A percentile compares a stretch with the other conserved stretches of the same genome.
phyloP scores from a whole-genome alignment of 2,329 filamentous ascomycete species.

The Pseudogymnoascus sp. region DNA sequence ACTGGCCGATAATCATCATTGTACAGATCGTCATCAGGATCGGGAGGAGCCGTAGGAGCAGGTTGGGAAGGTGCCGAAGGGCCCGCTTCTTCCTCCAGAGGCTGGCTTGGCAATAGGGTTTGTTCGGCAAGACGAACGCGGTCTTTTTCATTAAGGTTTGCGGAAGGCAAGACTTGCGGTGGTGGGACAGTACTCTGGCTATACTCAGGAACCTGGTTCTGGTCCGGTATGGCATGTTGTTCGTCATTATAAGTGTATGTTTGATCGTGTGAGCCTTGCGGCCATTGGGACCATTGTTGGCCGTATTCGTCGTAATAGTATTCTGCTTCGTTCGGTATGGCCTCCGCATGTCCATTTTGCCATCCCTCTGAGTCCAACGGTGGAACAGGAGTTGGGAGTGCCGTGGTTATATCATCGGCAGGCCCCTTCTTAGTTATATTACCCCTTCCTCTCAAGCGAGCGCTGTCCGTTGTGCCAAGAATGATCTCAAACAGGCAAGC shows the following conservation, averaged over 20 bases:
- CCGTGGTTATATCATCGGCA: slow-evolving; percentile 3
- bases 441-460: slow-evolving; percentile 26
- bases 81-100: slow-evolving; percentile 37
- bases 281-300: not conserved
- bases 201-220: slow-evolving; percentile 26
- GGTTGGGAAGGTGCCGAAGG: slow-evolving; percentile 34
- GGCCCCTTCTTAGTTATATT: slow-evolving; percentile 14
- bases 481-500: slow-evolving; percentile 78
- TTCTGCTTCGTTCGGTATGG: not conserved
- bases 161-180: slow-evolving; percentile 52
- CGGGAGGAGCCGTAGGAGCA: slow-evolving; percentile 17
- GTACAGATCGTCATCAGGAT: slow-evolving; percentile 19
- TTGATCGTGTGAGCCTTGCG: slow-evolving; percentile 14
- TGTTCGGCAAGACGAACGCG: slow-evolving; percentile 69
- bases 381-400: slow-evolving; percentile 13
- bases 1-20: slow-evolving; percentile 23
- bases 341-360: slow-evolving; percentile 20
- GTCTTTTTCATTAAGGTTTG: slow-evolving; percentile 71
- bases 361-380: slow-evolving; percentile 28
- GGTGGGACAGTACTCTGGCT: slow-evolving; percentile 48
- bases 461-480: slow-evolving; percentile 75
- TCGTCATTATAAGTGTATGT: slow-evolving; percentile 23
- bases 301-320: not conserved
- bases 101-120: slow-evolving; percentile 72
- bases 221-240: slow-evolving; percentile 29